Conservation (phyloP, 2,329 filamentous ascomycete species). For the Monilinia laxa region DNA sequence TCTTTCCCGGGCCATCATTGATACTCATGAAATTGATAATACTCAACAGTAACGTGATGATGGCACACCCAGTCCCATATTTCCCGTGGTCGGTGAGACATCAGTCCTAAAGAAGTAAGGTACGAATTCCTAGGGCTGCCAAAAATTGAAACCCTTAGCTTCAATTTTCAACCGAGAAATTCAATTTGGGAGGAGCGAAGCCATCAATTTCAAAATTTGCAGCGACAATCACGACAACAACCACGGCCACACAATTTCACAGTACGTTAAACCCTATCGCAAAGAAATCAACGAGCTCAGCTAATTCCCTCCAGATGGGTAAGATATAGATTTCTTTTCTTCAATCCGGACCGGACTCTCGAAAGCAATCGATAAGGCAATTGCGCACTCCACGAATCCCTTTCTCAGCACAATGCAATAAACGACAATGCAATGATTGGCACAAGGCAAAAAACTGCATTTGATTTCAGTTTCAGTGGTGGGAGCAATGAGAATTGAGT, state of each 20-base stretch:
- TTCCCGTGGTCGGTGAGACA: neutral
- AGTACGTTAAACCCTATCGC: constrained; percentile 44
- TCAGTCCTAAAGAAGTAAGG: constrained; percentile 23
- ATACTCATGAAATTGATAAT: constrained; percentile 7
- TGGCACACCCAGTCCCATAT: constrained; percentile 8
- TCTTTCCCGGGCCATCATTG: constrained; percentile 2
- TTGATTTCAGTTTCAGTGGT: constrained; percentile 1
- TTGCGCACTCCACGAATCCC: neutral
- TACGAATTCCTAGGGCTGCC: constrained; percentile 20
- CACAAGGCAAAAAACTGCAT: neutral
- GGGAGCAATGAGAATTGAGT: neutral
- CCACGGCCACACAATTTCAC: constrained; percentile 46
- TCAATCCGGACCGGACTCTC: constrained; percentile 10
- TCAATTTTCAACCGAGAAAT: constrained; percentile 24
- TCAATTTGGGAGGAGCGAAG: constrained; percentile 21
- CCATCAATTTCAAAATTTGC: constrained; percentile 26
- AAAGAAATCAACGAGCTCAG: constrained; percentile 33
- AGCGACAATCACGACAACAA: constrained; percentile 47
- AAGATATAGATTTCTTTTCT: constrained; percentile 46
- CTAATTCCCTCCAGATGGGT: constrained; percentile 56
- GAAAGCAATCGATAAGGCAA: constrained; percentile 7
- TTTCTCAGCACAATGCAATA: neutral
- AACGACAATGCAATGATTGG: neutral
- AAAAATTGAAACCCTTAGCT: constrained; percentile 23
- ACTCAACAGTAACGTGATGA: neutral